Evolutionary conservation across 345 rosid species (phyloP).

Genomic region (Arabis alpina): DNA sequence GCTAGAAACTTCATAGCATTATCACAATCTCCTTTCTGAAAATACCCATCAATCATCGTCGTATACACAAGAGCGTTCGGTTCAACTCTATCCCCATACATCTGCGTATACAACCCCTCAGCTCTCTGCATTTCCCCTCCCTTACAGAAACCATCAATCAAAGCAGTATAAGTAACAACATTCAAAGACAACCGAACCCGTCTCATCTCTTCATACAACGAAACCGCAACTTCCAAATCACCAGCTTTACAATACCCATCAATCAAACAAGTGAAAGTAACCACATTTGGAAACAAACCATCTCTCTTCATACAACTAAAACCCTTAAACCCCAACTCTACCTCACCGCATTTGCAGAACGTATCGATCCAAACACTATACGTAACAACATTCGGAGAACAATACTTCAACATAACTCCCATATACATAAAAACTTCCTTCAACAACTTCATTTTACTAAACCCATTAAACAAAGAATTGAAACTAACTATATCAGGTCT

Average conservation of each 20-base stretch:
- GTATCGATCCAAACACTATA: slow-evolving; percentile 50
- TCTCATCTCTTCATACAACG: slow-evolving; percentile 47
- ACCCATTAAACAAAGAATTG: slow-evolving; percentile 53
- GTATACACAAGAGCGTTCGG: slow-evolving; percentile 48
- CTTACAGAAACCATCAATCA: slow-evolving; percentile 52
- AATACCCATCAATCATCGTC: slow-evolving; percentile 46
- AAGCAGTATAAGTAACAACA: slow-evolving; percentile 43
- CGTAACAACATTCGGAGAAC: slow-evolving; percentile 50
- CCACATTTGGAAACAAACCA: slow-evolving; percentile 46
- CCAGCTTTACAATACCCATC: slow-evolving; percentile 51
- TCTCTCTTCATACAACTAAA: slow-evolving; percentile 48
- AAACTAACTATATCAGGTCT: slow-evolving; percentile 52
- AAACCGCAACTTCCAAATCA: slow-evolving; percentile 43
- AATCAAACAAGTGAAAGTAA: slow-evolving; percentile 54
- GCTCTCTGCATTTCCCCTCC: slow-evolving; percentile 47
- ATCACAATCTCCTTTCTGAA: slow-evolving; percentile 42
- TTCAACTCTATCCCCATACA: slow-evolving; percentile 40
- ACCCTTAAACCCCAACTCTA: slow-evolving; percentile 36
- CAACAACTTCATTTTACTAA: slow-evolving; percentile 47
- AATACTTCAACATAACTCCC: slow-evolving; percentile 53
- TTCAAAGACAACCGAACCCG: slow-evolving; percentile 37
- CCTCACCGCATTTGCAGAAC: slow-evolving; percentile 47
- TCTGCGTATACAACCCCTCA: slow-evolving; percentile 37
- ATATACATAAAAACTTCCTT: slow-evolving; percentile 46
- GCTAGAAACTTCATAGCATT: slow-evolving; percentile 46